Evolutionary conservation across 371 early-diverging fungal species (phyloP).

Genomic region (Mucor sp.): DNA sequence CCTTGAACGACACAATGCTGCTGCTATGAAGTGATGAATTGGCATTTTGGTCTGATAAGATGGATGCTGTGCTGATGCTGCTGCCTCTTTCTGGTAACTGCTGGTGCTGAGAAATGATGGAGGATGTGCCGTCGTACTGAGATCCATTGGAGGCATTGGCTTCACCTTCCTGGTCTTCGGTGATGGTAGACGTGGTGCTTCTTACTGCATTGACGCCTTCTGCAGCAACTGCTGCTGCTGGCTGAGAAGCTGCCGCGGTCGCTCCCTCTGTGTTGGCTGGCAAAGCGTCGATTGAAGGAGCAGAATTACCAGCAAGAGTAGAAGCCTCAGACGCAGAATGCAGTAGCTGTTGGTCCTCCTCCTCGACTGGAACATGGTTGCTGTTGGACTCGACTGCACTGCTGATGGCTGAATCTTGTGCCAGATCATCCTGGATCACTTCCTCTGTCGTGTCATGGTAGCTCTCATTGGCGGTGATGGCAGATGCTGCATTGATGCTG

Average conservation of each 20-base stretch:
- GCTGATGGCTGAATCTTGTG: background rate
- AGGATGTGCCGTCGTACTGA: background rate
- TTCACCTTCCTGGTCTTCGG: conserved; percentile 6
- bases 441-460: background rate
- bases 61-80: conserved; percentile 4
- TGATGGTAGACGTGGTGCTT: background rate
- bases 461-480: background rate
- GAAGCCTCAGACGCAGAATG: conserved; percentile 11
- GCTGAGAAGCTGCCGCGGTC: background rate
- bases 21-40: background rate
- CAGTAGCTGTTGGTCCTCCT: background rate
- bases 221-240: background rate
- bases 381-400: background rate
- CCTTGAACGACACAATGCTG: conserved; percentile 17
- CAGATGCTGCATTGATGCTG: background rate
- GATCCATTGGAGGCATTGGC: background rate
- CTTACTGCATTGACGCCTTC: background rate
- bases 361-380: background rate
- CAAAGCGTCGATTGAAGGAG: conserved; percentile 5
- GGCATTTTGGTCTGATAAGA: background rate
- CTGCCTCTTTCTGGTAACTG: background rate
- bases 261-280: background rate
- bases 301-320: conserved; percentile 7
- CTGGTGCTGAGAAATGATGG: background rate
- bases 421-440: background rate